Evolutionary conservation across 208 protist genomes (phyloP), one percentile per base, ranked within the genome.

Genomic region (Wallacemonas sp.): DNA sequence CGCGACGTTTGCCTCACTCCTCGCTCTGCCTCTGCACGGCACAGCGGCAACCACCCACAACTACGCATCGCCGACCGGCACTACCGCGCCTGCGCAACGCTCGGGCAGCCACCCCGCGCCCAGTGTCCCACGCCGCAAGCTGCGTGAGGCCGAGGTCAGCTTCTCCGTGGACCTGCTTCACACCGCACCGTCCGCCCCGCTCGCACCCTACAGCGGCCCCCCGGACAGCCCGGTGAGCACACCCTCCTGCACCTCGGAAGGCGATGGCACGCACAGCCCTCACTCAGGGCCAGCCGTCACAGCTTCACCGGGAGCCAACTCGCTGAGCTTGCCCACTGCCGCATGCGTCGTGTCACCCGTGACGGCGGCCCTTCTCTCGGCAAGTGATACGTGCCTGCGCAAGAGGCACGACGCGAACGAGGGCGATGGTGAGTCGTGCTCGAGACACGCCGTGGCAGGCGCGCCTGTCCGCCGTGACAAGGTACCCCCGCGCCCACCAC

Each of bases 71-170:
- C n/a, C n/a, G n/a, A n/a, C n/a, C n/a, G n/a, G n/a, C n/a, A n/a
- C 42, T 26, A 19, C 42, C 42, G 10, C 42, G 9, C 42, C 42
- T 48, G 9, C 42, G 10, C 45, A 3, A 26, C 24, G 22, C 21
- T 24, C 45, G 19, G n/a, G 24, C 24, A 53, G 45, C 45, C 22
- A 30, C 21, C 26, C 26, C 19, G 9, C n/a, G 19, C 45, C 15
- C 36, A 0, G 37, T 17, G 27, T 62, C 19, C 55, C 55, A 32
- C 55, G 55, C n/a, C 55, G 55, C 33, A 62, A 62, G 55, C 55
- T 62, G 33, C 55, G 55, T 37, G 55, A 62, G n/a, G 27, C 55
- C 8, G 55, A 62, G 36, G 55, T 62, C 27, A 57, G 50, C 50
- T 53, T 45, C 19, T 36, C 38, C 15, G 29, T 34, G 24, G 59